Evolutionary conservation across 148 eudicot species (phyloP).

Genomic region (Polygonum aviculare): DNA sequence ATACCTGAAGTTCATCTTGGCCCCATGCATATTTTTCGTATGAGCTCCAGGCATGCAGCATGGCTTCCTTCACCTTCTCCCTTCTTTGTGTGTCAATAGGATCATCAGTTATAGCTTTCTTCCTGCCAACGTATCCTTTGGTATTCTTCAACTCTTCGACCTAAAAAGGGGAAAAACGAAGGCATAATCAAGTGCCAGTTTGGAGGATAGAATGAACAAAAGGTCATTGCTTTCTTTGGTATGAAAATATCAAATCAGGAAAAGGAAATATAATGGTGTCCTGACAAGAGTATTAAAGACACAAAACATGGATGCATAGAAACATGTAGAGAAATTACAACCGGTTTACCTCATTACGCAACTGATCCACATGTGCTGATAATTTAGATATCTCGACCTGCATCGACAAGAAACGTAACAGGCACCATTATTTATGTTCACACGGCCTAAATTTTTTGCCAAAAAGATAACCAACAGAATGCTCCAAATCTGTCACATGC

Average conservation of each 20-base stretch:
- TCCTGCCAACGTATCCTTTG: slow-evolving; percentile 21
- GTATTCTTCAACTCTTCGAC: slow-evolving; percentile 47
- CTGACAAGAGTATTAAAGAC: background rate
- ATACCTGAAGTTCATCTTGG: slow-evolving; percentile 95
- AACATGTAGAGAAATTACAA: slow-evolving; percentile 5
- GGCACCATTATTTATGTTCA: slow-evolving; percentile 7
- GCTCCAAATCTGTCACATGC: background rate
- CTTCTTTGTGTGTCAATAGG: slow-evolving; percentile 59
- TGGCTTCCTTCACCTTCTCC: slow-evolving; percentile 90
- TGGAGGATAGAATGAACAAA: background rate
- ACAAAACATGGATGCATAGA: background rate
- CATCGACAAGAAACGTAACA: slow-evolving; percentile 2
- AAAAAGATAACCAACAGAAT: background rate
- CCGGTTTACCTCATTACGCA: slow-evolving; percentile 48
- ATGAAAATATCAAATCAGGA: background rate
- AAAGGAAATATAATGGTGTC: background rate
- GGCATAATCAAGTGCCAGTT: background rate
- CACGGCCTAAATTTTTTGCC: background rate
- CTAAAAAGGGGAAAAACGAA: slow-evolving; percentile 23
- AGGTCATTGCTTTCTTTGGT: background rate
- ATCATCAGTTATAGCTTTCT: slow-evolving; percentile 34
- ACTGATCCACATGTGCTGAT: slow-evolving; percentile 38
- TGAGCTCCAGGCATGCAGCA: slow-evolving; percentile 98
- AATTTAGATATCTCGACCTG: slow-evolving; percentile 73
- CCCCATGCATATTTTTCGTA: slow-evolving; percentile 99